Evolutionary conservation across 2,329 filamentous ascomycete genomes (phyloP), one percentile per base, ranked within the genome.

Genomic region (Xylariaceae sp.): DNA sequence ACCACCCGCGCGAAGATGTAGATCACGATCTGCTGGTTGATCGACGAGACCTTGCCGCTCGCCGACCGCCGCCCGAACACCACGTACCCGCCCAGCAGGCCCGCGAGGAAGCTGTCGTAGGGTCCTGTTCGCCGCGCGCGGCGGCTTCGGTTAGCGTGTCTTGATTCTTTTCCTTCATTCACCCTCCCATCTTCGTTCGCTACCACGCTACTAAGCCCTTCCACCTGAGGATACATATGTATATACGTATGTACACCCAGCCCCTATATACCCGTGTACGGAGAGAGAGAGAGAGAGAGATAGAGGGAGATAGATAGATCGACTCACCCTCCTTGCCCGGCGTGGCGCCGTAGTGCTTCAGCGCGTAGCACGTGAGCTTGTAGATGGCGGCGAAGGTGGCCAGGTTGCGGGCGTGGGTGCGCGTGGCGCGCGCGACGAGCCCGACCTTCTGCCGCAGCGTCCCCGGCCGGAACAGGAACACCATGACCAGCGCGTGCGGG

Each of bases 401-500:
- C 42, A 99, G 85, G 76, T 98, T 99, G 61, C 85, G 86, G 56
- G 95, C 95, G 75, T 99, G 95, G 67, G 90, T 92, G 68, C 85
- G 85, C 7, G 95, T 99, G 10, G 95, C 93, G 73, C 89, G 88
- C 69, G 93, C 81, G 64, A 99, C 87, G 50, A 96, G 85, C 54
- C 77, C 76, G 62, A 84, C 71, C 76, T 98, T 98, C 73, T 96
- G 85, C 53, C 86, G 87, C 67, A 96, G 74, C 82, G 89, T 89
- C 77, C 93, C 95, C 9, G 89, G 91, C 65, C 95, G 90, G 80
- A 99, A 99, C 65, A 99, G 85, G 67, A 98, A 89, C 65, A 97
- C 91, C 93, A 99, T 99, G 49, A 99, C 95, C 65, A 99, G 83
- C 59, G 95, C 95, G 78, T 99, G 95, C 63, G 95, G 95, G 78